Conservation (phyloP, 2,329 filamentous ascomycete species). For the Trichophyton benhamiae region DNA sequence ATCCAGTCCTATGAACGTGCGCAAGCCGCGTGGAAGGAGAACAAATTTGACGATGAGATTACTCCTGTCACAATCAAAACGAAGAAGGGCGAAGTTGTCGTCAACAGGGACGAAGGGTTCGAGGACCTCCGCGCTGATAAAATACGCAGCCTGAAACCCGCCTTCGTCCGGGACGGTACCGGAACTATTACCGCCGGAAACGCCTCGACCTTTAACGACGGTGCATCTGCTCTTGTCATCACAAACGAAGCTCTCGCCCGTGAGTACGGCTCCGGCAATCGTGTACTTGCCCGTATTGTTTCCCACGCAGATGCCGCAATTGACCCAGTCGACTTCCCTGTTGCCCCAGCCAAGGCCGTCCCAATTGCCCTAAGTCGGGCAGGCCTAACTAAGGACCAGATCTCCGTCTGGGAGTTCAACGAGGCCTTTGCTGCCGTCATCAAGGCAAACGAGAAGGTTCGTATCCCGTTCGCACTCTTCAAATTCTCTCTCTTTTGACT, state of each 20-base stretch:
- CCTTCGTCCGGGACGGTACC: slow-evolving; percentile 72
- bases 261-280: slow-evolving; percentile 62
- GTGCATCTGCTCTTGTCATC: slow-evolving; percentile 78
- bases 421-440: slow-evolving; percentile 95
- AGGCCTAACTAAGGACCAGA: slow-evolving; percentile 80
- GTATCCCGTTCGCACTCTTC: slow-evolving; percentile 8
- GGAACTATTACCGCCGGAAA: slow-evolving; percentile 93
- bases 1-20: slow-evolving; percentile 81
- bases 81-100: slow-evolving; percentile 67
- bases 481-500: neutral
- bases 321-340: slow-evolving; percentile 84
- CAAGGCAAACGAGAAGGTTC: slow-evolving; percentile 79
- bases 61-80: slow-evolving; percentile 73
- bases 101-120: slow-evolving; percentile 80
- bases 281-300: slow-evolving; percentile 77
- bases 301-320: slow-evolving; percentile 80
- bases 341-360: slow-evolving; percentile 84
- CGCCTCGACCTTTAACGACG: slow-evolving; percentile 87
- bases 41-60: slow-evolving; percentile 80
- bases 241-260: slow-evolving; percentile 69
- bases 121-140: slow-evolving; percentile 78
- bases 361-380: slow-evolving; percentile 79
- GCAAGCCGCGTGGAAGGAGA: slow-evolving; percentile 74
- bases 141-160: slow-evolving; percentile 74
- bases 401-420: slow-evolving; percentile 96